A percentile compares a stretch with the other conserved stretches of the same genome.
Evolutionary conservation across 495 filamentous ascomycete genomes (phyloP).

Genomic region (Aspergillus sclerotiicarbonarius): DNA sequence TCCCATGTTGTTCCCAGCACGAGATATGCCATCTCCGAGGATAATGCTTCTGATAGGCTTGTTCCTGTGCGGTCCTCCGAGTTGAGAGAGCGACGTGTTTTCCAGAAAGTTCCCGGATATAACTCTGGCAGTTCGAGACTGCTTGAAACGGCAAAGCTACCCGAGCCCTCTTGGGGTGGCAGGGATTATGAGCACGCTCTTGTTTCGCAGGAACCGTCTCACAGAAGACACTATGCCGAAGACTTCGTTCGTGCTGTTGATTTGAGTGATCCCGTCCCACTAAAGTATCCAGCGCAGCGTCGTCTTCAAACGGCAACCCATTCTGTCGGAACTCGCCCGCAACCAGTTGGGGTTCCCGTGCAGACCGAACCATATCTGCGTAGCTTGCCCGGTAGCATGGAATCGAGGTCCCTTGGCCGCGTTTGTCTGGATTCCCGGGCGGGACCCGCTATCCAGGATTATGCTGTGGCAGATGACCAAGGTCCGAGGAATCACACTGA

Average conservation of each 20-base stretch:
- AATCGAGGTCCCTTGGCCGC: conserved; percentile 14
- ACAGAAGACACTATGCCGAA: conserved; percentile 34
- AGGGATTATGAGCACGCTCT: conserved; percentile 17
- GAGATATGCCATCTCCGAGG: conserved; percentile 16
- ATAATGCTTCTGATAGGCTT: conserved; percentile 20
- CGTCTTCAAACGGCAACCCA: conserved; percentile 13
- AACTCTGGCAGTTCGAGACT: conserved; percentile 14
- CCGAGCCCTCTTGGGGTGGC: conserved; percentile 13
- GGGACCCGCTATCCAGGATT: conserved; percentile 6
- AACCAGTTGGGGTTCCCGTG: conserved; percentile 13
- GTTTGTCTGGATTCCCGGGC: conserved; percentile 16
- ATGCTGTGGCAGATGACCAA: conserved; percentile 9
- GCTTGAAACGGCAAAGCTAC: conserved; percentile 11
- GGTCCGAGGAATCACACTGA: conserved; percentile 2
- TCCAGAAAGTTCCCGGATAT: conserved; percentile 23
- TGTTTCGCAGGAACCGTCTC: conserved; percentile 17
- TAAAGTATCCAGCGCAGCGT: conserved; percentile 22
- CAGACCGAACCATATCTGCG: conserved; percentile 6
- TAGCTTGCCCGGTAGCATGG: conserved; percentile 15
- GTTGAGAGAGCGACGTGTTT: conserved; percentile 15
- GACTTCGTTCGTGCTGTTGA: conserved; percentile 41
- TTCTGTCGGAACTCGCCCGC: conserved; percentile 18
- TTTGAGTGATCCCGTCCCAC: conserved; percentile 24
- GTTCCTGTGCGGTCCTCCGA: conserved; percentile 5
- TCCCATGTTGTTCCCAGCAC: conserved; percentile 9